Percentiles rank a stretch among this genome's conserved stretches.
phyloP scores from a whole-genome alignment of 768 basidiomycete species.

The Collybia nuda region DNA sequence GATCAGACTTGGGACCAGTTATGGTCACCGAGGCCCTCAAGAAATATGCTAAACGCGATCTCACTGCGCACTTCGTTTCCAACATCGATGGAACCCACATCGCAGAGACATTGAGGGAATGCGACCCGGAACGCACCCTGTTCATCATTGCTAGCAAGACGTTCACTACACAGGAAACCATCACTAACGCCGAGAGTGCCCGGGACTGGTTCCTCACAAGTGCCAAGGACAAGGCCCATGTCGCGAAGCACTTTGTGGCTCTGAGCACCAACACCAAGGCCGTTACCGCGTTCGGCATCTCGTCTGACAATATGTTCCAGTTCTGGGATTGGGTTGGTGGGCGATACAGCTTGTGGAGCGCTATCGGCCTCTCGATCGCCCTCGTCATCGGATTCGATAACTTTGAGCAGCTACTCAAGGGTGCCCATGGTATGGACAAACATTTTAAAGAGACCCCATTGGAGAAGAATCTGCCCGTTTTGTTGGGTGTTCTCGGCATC shows the following conservation, averaged over 20 bases:
- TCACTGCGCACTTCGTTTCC: slow-evolving; percentile 87
- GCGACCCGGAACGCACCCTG: slow-evolving; percentile 89
- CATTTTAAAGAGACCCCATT: slow-evolving; percentile 90
- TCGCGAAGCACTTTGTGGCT: slow-evolving; percentile 99
- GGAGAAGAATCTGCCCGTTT: slow-evolving; percentile 88
- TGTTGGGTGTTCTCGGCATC: slow-evolving; percentile 86
- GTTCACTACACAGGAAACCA: slow-evolving; percentile 99
- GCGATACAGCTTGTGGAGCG: slow-evolving; percentile 97
- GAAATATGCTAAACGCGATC: slow-evolving; percentile 85
- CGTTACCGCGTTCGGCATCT: slow-evolving; percentile 92
- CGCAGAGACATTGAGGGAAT: slow-evolving; percentile 78
- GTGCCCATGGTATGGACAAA: slow-evolving; percentile 97
- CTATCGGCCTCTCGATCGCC: slow-evolving; percentile 94
- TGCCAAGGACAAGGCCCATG: slow-evolving; percentile 86
- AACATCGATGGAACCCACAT: slow-evolving; percentile 99
- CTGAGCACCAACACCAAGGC: slow-evolving; percentile 95
- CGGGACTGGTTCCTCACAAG: slow-evolving; percentile 88
- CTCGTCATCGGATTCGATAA: slow-evolving; percentile 92
- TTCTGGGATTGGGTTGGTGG: slow-evolving; percentile 99
- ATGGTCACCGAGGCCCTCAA: slow-evolving; percentile 99
- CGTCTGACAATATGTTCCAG: slow-evolving; percentile 93
- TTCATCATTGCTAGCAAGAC: slow-evolving; percentile 99
- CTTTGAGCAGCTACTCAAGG: slow-evolving; percentile 86
- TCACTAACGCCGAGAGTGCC: slow-evolving; percentile 96
- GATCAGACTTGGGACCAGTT: slow-evolving; percentile 96